Conservation (phyloP, 768 basidiomycete species). For the Leccinum fibrillosum region DNA sequence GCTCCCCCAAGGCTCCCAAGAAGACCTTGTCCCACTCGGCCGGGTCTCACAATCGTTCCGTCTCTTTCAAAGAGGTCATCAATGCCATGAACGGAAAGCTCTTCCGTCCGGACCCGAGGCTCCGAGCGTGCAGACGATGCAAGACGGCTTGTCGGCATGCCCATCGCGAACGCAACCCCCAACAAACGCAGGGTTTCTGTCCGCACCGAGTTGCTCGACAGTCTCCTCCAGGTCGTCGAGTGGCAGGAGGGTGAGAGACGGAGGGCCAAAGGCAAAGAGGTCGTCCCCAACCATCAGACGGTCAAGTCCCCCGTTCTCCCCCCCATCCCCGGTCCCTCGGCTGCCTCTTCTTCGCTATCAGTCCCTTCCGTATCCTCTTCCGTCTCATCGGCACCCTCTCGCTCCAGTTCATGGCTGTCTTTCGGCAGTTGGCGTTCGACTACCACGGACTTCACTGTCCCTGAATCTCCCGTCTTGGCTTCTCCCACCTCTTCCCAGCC, state of each 20-base stretch:
- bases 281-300: constrained; percentile 29
- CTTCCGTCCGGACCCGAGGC: constrained; percentile 40
- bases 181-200: constrained; percentile 21
- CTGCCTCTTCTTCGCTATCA: constrained; percentile 22
- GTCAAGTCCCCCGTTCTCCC: constrained; percentile 6
- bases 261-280: constrained; percentile 39
- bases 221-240: constrained; percentile 42
- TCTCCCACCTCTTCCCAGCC: constrained; percentile 27
- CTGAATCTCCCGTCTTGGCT: constrained; percentile 33
- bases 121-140: constrained; percentile 33
- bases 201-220: constrained; percentile 40
- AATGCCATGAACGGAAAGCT: constrained; percentile 56
- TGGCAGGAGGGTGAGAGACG: constrained; percentile 39
- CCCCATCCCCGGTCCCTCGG: constrained; percentile 17
- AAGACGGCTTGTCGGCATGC: constrained; percentile 25
- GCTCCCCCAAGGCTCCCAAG: constrained; percentile 15
- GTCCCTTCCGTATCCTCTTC: constrained; percentile 24
- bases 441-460: constrained; percentile 33
- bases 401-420: constrained; percentile 41
- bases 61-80: constrained; percentile 57
- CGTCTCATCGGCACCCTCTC: constrained; percentile 26
- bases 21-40: constrained; percentile 7
- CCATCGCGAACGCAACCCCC: constrained; percentile 10
- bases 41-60: constrained; percentile 30
- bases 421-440: constrained; percentile 41